Evolutionary conservation across 495 filamentous ascomycete genomes (phyloP).

Genomic region (Rostrohypoxylon terebratum): DNA sequence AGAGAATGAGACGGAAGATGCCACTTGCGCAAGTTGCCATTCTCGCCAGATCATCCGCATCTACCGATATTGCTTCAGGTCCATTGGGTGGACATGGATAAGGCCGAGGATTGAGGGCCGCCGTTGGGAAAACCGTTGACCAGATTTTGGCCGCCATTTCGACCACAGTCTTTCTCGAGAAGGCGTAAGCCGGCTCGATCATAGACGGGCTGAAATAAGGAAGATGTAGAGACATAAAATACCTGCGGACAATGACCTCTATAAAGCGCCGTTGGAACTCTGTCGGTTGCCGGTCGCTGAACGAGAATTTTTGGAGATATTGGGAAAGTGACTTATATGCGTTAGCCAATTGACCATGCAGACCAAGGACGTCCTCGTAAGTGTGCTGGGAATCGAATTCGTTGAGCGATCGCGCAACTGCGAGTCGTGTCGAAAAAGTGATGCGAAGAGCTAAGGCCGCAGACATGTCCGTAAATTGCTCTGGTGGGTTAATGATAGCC

Average conservation of each 20-base stretch:
- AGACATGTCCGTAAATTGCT: slow-evolving; percentile 59
- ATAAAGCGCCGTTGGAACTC: slow-evolving; percentile 54
- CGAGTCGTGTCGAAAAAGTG: slow-evolving; percentile 61
- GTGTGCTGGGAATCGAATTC: slow-evolving; percentile 52
- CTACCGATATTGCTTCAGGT: slow-evolving; percentile 6
- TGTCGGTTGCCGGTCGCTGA: slow-evolving; percentile 41
- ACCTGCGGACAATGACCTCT: slow-evolving; percentile 60
- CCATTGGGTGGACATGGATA: slow-evolving; percentile 1
- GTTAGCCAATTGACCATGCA: slow-evolving; percentile 53
- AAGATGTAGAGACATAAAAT: slow-evolving; percentile 62
- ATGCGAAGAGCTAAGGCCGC: slow-evolving; percentile 60
- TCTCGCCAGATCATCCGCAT: slow-evolving; percentile 52
- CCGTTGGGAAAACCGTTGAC: slow-evolving; percentile 54
- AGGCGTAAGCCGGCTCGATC: slow-evolving; percentile 60
- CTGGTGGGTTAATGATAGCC: slow-evolving; percentile 45
- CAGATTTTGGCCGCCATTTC: slow-evolving; percentile 66
- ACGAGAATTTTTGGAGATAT: slow-evolving; percentile 51
- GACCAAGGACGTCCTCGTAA: slow-evolving; percentile 49
- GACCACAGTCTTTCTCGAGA: slow-evolving; percentile 60
- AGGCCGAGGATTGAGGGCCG: slow-evolving; percentile 37
- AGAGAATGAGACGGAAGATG: slow-evolving; percentile 53
- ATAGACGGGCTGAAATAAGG: slow-evolving; percentile 57
- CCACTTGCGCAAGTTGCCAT: slow-evolving; percentile 56
- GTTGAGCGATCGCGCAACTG: slow-evolving; percentile 62
- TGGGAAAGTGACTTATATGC: slow-evolving; percentile 55